Evolutionary conservation across 495 filamentous ascomycete genomes (phyloP), one percentile per base, ranked within the genome.

Genomic region (Trichoderma virens): DNA sequence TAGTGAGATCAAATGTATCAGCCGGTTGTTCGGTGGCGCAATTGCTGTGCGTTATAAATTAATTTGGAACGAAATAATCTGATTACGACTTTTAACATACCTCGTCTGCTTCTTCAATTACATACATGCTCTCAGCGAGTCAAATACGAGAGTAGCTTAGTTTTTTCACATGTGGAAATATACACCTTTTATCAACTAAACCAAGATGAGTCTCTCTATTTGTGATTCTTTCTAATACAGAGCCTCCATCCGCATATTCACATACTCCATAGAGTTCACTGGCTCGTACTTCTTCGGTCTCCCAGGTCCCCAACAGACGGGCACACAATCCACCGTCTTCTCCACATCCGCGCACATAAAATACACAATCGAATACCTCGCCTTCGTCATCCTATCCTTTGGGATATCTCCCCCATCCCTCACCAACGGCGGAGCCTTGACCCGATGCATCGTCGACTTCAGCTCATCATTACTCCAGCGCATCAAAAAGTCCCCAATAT

Each of bases 401-500:
- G 27, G 16, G 3, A 6, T n/a, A 9, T 60, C 56, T 1, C n/a
- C 27, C 23, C 9, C 27, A 35, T 60, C 32, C 6, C 18, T 7
- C 45, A 3, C 18, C 45, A 25, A n/a, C 6, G 61, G 61, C 31
- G 61, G 61, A 0, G 35, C 28, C 31, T 34, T 38, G 38, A 63
- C 61, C 28, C 61, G 61, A 23, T 63, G 61, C 45, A 51, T 51
- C n/a, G 45, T 43, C 61, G 35, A 51, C 38, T 27, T 31, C 61
- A 43, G 20, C 61, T 41, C 35, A 16, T 41, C 35, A n/a, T 67
- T 68, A 20, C 32, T 67, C 56, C 56, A 62, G 38, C 59, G 59
- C 59, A 35, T 38, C 2, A 68, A 47, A 14, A 30, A 39, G 70
- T 84, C 81, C 8, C 78, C 80, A 13, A 82, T 69, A 51, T 83